Conservation (phyloP, 106 monocot species). For the Dioscorea zingiberensis region DNA sequence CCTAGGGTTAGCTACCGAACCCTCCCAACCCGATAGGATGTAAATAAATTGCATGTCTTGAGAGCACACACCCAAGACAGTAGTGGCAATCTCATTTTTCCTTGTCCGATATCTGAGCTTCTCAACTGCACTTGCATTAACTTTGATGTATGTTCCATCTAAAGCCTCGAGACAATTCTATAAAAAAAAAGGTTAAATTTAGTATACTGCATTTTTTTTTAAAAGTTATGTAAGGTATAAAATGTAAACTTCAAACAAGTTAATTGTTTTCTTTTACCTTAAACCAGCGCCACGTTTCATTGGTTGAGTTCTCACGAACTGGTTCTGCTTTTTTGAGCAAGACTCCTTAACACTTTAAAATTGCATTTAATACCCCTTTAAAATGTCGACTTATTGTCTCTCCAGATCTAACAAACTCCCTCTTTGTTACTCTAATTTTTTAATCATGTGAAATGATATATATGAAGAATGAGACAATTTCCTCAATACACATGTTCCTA, state of each 20-base stretch:
- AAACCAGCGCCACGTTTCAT: background rate
- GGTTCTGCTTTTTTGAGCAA: background rate
- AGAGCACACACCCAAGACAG: slow-evolving; percentile 7
- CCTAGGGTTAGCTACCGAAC: background rate
- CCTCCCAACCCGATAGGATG: slow-evolving; percentile 3
- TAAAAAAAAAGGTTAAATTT: background rate
- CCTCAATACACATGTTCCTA: background rate
- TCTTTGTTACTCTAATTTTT: slow-evolving; percentile 1
- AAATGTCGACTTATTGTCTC: background rate
- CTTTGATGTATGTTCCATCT: slow-evolving; percentile 6
- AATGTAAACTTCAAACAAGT: background rate
- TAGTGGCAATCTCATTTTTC: slow-evolving; percentile 4
- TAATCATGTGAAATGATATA: no score
- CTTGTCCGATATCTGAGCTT: background rate
- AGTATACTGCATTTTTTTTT: no score
- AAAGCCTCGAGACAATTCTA: background rate
- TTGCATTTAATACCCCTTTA: background rate
- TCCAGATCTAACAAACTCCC: slow-evolving; percentile 2
- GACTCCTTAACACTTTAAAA: background rate
- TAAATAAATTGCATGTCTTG: slow-evolving; percentile 6
- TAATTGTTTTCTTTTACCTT: background rate
- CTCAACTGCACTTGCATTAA: background rate
- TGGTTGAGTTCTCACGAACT: background rate
- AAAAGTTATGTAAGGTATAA: no score
- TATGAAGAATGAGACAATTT: background rate